Base-by-base conservation (phyloP, 2,329 filamentous ascomycete genomes). In the Fusarium compactum region DNA sequence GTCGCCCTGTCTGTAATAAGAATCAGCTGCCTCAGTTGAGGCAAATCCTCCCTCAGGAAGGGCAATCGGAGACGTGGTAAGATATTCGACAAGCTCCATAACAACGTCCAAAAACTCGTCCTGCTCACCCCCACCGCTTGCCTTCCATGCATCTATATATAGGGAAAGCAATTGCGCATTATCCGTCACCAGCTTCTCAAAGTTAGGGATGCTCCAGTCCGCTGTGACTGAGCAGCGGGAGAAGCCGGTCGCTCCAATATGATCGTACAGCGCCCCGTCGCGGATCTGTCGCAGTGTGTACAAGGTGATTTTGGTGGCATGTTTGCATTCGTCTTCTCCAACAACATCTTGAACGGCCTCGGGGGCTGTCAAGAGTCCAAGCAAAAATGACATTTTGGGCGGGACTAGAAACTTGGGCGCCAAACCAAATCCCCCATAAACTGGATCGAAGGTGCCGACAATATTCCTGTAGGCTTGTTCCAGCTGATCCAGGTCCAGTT, bases 171-270 rank as follows among this genome's bases (percentile, higher is more conserved):
- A 85, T 72, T 98, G 91, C 0, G 93, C 91, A 76, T 99, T 97
- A 77, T 98, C 96, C 58, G 94, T 94, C 12, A 98, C 87, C 87
- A 98, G 94, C 83, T 98, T 98, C 82, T 99, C 96, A 74, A 98
- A 99, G 78, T 97, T 95, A 14, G 96, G 96, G 48, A 98, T 84
- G 68, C 92, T 93, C 96, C 96, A 99, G 80, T 98, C 93, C 16
- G 90, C 84, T 0, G 95, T 98, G 10, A 97, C 92, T 16, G 94
- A 97, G 78, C 97, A 98, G 54, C 95, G 89, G 38, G 85, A 82
- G 71, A 89, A 89, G 6, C 87, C 87, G 9, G 77, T 77, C 2
- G 82, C 83, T 3, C 86, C 85, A 11, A 89, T 77, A 60, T 89
- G 87, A 63, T 90, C 87, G 55, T 85, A 81, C 65, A 90, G 74